Evolutionary conservation across 495 filamentous ascomycete genomes (phyloP), one percentile per base, ranked within the genome.

Genomic region (Pseudoneurospora amorphoporcata): DNA sequence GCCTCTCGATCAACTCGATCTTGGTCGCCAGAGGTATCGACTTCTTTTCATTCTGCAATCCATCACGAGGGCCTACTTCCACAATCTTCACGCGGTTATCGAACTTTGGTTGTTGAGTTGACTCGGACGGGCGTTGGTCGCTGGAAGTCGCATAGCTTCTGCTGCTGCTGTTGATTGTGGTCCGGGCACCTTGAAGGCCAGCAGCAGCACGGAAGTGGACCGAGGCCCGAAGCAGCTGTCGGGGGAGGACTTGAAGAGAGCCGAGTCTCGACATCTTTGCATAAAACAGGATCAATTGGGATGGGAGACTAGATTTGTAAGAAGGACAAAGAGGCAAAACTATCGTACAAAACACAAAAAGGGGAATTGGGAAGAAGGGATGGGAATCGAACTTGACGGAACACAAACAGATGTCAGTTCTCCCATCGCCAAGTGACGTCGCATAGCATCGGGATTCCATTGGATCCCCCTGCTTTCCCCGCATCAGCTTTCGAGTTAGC

Each of bases 51-150:
- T 98, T 98, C 83, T 99, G 95, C 70, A 99, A 83, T 53, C 95
- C 95, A 85, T 99, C 95, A 74, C 95, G 88, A 39, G 95, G 92
- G 16, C 95, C 94, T 73, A 98, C 95, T 82, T 99, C 95, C 71
- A 98, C 90, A 73, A 99, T 90, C 71, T 82, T 84, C 69, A 89
- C 88, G 79, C 73, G 86, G 80, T 82, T 87, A 79, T 82, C 86
- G 70, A 73, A 74, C 39, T 80, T 72, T 45, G 76, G 76, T 29
- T 68, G 76, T 35, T 78, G 80, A 58, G 73, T 69, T 16, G 41
- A 16, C 23, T 58, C 19, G 47, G 47, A 58, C 23, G 47, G 19
- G 73, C 69, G 65, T 80, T 77, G 23, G 81, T 76, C 19, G 81
- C 82, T 72, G 83, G 23, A 23, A 8, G 53, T 83, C 69, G 83